A percentile compares a stretch with the other conserved stretches of the same genome.
These are phyloP conservation scores for Candida khao-thaluensis DNA, from an alignment of 805 yeast species.

Conservation along the genomic window DNA sequence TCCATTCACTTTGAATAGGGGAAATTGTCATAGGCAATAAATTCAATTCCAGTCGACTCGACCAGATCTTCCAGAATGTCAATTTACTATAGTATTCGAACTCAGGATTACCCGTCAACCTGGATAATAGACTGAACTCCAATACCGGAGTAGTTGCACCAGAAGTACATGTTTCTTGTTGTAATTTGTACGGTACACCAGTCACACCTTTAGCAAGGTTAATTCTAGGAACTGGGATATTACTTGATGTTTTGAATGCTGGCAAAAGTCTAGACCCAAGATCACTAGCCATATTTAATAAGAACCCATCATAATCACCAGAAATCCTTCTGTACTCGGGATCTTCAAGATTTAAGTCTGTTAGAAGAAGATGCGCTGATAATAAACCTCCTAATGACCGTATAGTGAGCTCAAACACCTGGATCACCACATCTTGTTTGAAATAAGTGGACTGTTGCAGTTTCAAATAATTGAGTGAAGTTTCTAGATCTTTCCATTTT, in stretches of 20 bases:
- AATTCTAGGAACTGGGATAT: slow-evolving; percentile 78
- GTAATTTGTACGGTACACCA: slow-evolving; percentile 42
- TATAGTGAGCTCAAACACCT: slow-evolving; percentile 85
- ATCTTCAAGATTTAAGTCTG: slow-evolving; percentile 21
- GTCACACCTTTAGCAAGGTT: slow-evolving; percentile 58
- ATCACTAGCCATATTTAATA: slow-evolving; percentile 71
- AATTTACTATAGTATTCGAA: slow-evolving; percentile 62
- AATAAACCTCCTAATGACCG: slow-evolving; percentile 80
- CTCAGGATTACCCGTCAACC: slow-evolving; percentile 68
- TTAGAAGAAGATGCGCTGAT: slow-evolving; percentile 62
- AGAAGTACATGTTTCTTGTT: slow-evolving; percentile 76
- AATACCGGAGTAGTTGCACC: slow-evolving; percentile 84
- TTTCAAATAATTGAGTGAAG: slow-evolving; percentile 28
- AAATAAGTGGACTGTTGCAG: slow-evolving; percentile 48
- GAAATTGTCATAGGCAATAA: slow-evolving; percentile 78
- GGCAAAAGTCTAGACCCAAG: slow-evolving; percentile 69
- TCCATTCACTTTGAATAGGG: slow-evolving; percentile 54
- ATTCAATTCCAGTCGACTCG: slow-evolving; percentile 55
- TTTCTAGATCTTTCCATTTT: slow-evolving; percentile 54
- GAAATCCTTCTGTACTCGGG: slow-evolving; percentile 34
- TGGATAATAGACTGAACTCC: slow-evolving; percentile 75
- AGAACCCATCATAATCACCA: slow-evolving; percentile 61
- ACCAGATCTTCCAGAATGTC: slow-evolving; percentile 74
- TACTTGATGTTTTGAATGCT: slow-evolving; percentile 63
- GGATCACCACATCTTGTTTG: slow-evolving; percentile 67